These are phyloP conservation scores for Kwoniella bestiolae DNA, from an alignment of 768 basidiomycete genomes.

Conservation along the genomic window DNA sequence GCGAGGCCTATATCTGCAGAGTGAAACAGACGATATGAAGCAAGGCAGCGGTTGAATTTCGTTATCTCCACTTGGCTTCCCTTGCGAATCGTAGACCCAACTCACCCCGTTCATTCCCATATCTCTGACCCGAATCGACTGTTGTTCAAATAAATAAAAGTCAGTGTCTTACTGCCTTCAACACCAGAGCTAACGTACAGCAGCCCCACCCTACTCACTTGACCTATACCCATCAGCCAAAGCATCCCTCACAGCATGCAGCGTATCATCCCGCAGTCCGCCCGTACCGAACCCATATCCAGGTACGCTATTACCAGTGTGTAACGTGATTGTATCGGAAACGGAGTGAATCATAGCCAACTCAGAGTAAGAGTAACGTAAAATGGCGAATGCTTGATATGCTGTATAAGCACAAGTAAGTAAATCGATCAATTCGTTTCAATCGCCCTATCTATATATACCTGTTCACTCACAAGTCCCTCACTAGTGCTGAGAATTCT, in stretches of 20 bases:
- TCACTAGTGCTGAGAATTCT: too few species aligned
- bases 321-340: neutral
- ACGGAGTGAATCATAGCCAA: neutral
- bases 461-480: too few species aligned
- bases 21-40: neutral
- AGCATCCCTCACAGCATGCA: neutral
- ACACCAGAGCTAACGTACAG: too few species aligned
- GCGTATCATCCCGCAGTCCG: neutral
- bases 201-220: neutral
- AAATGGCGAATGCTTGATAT: neutral
- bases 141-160: neutral
- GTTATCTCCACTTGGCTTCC: too few species aligned
- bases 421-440: too few species aligned
- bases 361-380: neutral
- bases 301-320: neutral
- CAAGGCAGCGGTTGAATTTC: too few species aligned
- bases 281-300: neutral
- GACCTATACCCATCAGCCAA: neutral
- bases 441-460: too few species aligned
- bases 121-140: conserved; percentile 9
- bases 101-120: conserved; percentile 4
- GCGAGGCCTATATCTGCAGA: neutral
- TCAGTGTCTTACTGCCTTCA: too few species aligned
- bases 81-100: too few species aligned
- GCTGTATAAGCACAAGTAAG: too few species aligned